Base-by-base conservation (phyloP, 805 yeast genomes). In the Lachancea sp. region DNA sequence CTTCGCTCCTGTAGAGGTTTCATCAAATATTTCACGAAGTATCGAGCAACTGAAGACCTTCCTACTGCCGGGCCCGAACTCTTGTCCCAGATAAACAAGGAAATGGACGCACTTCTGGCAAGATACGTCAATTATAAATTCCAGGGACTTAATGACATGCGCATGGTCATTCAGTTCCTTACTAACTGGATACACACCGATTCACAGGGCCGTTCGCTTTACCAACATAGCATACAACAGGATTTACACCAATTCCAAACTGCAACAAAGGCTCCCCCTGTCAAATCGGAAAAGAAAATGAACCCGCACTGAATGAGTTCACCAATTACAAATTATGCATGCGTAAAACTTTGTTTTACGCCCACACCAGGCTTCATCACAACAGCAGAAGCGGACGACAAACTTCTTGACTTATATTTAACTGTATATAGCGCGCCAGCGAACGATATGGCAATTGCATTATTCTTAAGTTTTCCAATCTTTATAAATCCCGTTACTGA, bases 1-100 rank as follows among this genome's bases (percentile, higher is more conserved):
- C 46, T 60, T 10, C 47, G 61, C n/a, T 52, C 51, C 30, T 36
- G 59, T n/a, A 60, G 54, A 36, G 51, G 52, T 2, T 54, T 37
- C 38, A 30, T 42, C 15, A 58, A 55, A 37, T 52, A 52, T 27
- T 54, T 54, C 33, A 33, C 27, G 31, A 53, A 50, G 42, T 48
- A 47, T 20, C 25, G 30, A 22, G n/a, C n/a, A 19, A 10, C 13
- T 38, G 12, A 29, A 20, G 26, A 16, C 8, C 35, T 36, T 8
- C 40, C 16, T 20, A 16, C 16, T 9, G 3, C 43, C 15, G 38
- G 42, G 12, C 44, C 45, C 5, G 42, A 44, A 10, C 13, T 19
- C 9, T 18, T 37, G 3, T 8, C 22, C 3, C 51, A 50, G 15
- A 53, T 59, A 10, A 29, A 44, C 11, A 20, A 37, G 11, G 57